A percentile compares a stretch with the other conserved stretches of the same genome.
Evolutionary conservation across 202 grass and related monocot genomes (phyloP).

Genomic region (Bolboschoenoplectus hybrid): DNA sequence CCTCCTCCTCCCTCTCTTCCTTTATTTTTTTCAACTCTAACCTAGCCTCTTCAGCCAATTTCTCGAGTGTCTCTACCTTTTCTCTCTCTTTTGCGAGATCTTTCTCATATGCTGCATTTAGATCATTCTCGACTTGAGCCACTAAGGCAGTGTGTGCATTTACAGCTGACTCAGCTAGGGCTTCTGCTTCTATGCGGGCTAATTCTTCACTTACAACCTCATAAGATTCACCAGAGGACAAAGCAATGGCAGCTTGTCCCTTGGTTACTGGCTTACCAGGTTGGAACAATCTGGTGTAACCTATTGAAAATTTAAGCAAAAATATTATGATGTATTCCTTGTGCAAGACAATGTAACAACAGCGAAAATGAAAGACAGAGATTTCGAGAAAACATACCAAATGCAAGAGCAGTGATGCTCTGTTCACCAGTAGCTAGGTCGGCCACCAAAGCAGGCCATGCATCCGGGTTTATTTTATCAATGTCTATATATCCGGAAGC

Average conservation of each 20-base stretch:
- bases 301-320: slow-evolving; percentile 39
- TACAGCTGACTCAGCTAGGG: slow-evolving; percentile 92
- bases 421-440: slow-evolving; percentile 84
- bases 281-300: slow-evolving; percentile 95
- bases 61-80: slow-evolving; percentile 76
- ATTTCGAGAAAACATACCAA: slow-evolving; percentile 59
- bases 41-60: slow-evolving; percentile 74
- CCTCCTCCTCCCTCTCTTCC: slow-evolving; percentile 78
- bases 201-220: slow-evolving; percentile 82
- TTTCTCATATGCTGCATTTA: slow-evolving; percentile 71
- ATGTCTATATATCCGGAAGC: slow-evolving; percentile 84
- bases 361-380: slow-evolving; percentile 22
- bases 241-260: slow-evolving; percentile 83
- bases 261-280: slow-evolving; percentile 90
- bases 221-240: slow-evolving; percentile 84
- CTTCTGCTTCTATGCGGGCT: slow-evolving; percentile 90
- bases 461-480: slow-evolving; percentile 87
- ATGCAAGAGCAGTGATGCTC: slow-evolving; percentile 89
- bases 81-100: slow-evolving; percentile 75
- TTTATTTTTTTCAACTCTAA: slow-evolving; percentile 66
- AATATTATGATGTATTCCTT: slow-evolving; percentile 5
- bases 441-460: slow-evolving; percentile 80
- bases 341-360: slow-evolving; percentile 5
- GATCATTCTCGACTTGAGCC: slow-evolving; percentile 89
- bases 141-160: slow-evolving; percentile 81